A percentile compares a stretch with the other conserved stretches of the same genome.
These are phyloP conservation scores for Pseudozyma flocculosa DNA, from an alignment of 1,284 basidiomycete genomes.

Conservation along the genomic window DNA sequence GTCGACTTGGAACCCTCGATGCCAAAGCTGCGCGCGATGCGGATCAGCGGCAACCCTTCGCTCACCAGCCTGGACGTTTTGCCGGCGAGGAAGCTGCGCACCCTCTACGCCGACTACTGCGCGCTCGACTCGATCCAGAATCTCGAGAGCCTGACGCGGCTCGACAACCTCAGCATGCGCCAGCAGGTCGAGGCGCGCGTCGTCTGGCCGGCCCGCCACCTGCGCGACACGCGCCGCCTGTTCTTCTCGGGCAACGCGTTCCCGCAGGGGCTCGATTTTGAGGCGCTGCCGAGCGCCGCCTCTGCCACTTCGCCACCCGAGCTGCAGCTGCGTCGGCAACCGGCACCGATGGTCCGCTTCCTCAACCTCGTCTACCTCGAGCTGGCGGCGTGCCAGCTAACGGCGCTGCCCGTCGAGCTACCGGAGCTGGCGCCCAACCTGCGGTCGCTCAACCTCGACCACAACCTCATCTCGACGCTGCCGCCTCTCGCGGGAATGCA, in stretches of 20 bases:
- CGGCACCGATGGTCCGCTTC: constrained; percentile 59
- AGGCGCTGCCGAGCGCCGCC: neutral
- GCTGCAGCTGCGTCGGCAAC: neutral
- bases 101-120: constrained; percentile 90
- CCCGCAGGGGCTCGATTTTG: constrained; percentile 17
- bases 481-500: constrained; percentile 35
- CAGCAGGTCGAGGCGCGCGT: constrained; percentile 72
- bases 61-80: constrained; percentile 71
- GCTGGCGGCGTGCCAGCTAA: constrained; percentile 83
- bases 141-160: constrained; percentile 65
- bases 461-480: constrained; percentile 47
- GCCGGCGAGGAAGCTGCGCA: constrained; percentile 73
- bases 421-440: constrained; percentile 76
- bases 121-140: constrained; percentile 63
- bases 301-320: neutral
- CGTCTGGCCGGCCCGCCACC: constrained; percentile 68
- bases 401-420: constrained; percentile 70
- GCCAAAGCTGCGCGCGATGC: constrained; percentile 68
- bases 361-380: constrained; percentile 92
- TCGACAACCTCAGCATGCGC: constrained; percentile 88
- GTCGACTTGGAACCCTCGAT: constrained; percentile 59
- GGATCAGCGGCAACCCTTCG: constrained; percentile 75
- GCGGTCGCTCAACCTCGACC: constrained; percentile 73
- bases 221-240: constrained; percentile 85
- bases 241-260: constrained; percentile 81